These are phyloP conservation scores for Suhomyces panamericanus DNA, from an alignment of 1,139 yeast genomes.

Conservation along the genomic window DNA sequence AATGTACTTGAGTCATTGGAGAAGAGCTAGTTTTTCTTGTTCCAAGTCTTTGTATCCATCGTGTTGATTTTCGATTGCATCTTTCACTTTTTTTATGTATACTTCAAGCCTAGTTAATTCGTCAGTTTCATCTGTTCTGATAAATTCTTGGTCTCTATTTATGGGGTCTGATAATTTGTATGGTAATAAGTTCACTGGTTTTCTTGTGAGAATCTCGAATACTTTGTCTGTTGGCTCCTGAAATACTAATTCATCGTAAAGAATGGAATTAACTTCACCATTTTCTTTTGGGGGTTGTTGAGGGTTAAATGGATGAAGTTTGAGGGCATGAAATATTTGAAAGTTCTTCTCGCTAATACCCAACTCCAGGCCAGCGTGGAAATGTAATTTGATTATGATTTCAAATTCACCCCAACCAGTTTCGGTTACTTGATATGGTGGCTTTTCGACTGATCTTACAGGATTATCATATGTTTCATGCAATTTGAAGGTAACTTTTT, in stretches of 20 bases:
- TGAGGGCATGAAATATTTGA: constrained; percentile 83
- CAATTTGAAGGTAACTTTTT: constrained; percentile 88
- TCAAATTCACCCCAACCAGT: constrained; percentile 99
- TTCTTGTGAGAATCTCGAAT: constrained; percentile 72
- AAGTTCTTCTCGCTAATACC: constrained; percentile 79
- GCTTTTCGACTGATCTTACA: constrained; percentile 77
- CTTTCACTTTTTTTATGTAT: constrained; percentile 62
- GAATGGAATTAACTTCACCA: constrained; percentile 61
- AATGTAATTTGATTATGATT: constrained; percentile 81
- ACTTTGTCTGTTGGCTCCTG: constrained; percentile 93
- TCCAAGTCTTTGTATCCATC: constrained; percentile 54
- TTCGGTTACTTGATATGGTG: constrained; percentile 94
- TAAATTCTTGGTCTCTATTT: constrained; percentile 44
- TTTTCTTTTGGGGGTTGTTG: constrained; percentile 40
- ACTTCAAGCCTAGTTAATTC: constrained; percentile 73
- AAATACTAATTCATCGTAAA: constrained; percentile 90
- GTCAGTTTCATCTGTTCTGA: constrained; percentile 61
- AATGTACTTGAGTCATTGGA: constrained; percentile 26
- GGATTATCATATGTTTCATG: constrained; percentile 93
- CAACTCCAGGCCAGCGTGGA: constrained; percentile 69
- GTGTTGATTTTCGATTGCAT: constrained; percentile 54
- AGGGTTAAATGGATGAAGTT: constrained; percentile 83
- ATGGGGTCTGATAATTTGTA: constrained; percentile 49
- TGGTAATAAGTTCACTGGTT: constrained; percentile 76
- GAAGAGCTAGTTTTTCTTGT: constrained; percentile 43